Conservation (phyloP, 192 early-diverging fungal species). For the Coemansia pectinata region DNA sequence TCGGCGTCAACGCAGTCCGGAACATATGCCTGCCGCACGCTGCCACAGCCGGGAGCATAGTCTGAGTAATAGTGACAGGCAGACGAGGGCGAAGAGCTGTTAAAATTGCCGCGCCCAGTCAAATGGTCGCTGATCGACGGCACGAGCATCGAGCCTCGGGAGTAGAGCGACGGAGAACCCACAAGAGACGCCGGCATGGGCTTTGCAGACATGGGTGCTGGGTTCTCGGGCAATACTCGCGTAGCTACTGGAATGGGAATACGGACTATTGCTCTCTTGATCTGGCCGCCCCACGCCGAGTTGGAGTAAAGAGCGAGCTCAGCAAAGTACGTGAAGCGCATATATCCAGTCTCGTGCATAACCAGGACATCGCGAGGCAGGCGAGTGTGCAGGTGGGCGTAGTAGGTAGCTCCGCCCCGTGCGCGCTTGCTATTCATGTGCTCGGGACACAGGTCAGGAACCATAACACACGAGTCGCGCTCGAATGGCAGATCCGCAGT, state of each 20-base stretch:
- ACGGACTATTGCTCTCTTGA: constrained; percentile 11
- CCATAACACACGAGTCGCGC: constrained; percentile 29
- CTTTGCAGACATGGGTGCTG: neutral
- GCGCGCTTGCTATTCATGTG: constrained; percentile 21
- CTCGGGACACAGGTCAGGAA: constrained; percentile 26
- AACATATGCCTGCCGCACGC: neutral
- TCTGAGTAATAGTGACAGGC: neutral
- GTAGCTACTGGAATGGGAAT: constrained; percentile 40
- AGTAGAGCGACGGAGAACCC: constrained; percentile 1
- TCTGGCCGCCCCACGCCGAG: constrained; percentile 35
- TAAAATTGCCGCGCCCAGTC: neutral
- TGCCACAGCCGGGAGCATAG: neutral
- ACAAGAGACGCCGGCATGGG: constrained; percentile 1
- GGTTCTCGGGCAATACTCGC: constrained; percentile 22
- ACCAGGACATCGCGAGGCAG: constrained; percentile 22
- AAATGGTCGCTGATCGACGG: neutral
- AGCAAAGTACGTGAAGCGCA: constrained; percentile 36
- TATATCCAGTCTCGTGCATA: constrained; percentile 36
- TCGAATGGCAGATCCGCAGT: constrained; percentile 30
- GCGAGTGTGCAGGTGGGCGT: constrained; percentile 23
- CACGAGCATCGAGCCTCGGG: neutral
- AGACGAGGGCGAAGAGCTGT: neutral
- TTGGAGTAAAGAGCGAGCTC: constrained; percentile 23
- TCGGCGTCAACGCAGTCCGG: neutral
- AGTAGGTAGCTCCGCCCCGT: constrained; percentile 24